Conservation (phyloP, 2,329 filamentous ascomycete species). For the Tolypocladium tundrense region DNA sequence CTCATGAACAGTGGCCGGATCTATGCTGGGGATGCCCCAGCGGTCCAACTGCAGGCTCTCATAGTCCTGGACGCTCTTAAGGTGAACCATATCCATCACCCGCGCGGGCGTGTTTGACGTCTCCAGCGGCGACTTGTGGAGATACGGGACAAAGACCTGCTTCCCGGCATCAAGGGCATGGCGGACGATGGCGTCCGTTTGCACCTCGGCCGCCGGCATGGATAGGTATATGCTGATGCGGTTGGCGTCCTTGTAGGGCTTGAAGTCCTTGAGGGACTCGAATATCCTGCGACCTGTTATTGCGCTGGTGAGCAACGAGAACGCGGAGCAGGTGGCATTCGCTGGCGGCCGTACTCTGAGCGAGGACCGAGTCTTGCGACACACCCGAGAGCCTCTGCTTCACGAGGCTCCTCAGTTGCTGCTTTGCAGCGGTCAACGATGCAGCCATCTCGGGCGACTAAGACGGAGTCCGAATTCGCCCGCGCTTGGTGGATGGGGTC, state of each 20-base stretch:
- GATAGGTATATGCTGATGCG: constrained; percentile 82
- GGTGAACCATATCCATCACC: constrained; percentile 91
- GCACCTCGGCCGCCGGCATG: constrained; percentile 81
- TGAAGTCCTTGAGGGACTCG: constrained; percentile 52
- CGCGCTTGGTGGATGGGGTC: background rate
- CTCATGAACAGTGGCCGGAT: constrained; percentile 49
- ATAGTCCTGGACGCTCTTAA: constrained; percentile 67
- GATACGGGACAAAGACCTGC: constrained; percentile 83
- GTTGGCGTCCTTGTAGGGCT: constrained; percentile 64
- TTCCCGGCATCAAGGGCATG: constrained; percentile 72
- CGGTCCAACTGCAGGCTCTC: constrained; percentile 64
- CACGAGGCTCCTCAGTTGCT: constrained; percentile 61
- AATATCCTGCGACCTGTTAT: constrained; percentile 54
- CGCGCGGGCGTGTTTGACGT: constrained; percentile 42
- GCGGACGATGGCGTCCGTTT: constrained; percentile 71
- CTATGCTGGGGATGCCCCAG: constrained; percentile 92
- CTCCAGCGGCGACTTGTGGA: constrained; percentile 51
- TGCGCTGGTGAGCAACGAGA: background rate
- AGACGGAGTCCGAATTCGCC: background rate
- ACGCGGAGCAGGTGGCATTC: background rate
- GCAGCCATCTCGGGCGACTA: constrained; percentile 33
- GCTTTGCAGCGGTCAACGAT: constrained; percentile 56
- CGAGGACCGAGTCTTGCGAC: constrained; percentile 47
- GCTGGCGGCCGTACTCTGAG: constrained; percentile 54
- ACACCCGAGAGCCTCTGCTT: constrained; percentile 54